Evolutionary conservation across 2,329 filamentous ascomycete genomes (phyloP).

Genomic region (Fusarium brachygibbosum): DNA sequence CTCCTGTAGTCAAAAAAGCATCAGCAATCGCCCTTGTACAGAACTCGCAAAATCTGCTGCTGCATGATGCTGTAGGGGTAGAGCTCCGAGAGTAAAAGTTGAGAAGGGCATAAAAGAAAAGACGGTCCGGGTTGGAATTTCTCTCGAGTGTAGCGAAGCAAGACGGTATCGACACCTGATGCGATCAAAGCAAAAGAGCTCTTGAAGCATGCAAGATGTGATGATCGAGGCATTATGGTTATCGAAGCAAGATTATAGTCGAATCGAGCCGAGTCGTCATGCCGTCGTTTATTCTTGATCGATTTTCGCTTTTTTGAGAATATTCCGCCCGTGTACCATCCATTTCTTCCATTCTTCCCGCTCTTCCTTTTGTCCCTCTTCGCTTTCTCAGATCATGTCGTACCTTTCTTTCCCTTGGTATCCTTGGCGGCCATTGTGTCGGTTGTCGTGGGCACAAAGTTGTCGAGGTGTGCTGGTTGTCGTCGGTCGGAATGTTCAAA

Average conservation of each 20-base stretch:
- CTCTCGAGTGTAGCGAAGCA: constrained; percentile 18
- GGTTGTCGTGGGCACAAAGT: constrained; percentile 46
- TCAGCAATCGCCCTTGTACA: constrained; percentile 79
- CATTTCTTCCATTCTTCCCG: constrained; percentile 5
- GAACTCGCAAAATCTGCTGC: constrained; percentile 84
- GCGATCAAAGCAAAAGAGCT: not conserved
- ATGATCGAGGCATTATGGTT: constrained; percentile 11
- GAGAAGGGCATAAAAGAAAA: constrained; percentile 15
- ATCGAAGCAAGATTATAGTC: constrained; percentile 15
- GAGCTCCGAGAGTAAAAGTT: constrained; percentile 26
- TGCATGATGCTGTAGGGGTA: constrained; percentile 68
- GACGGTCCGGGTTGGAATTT: constrained; percentile 21
- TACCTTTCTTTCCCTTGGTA: constrained; percentile 65
- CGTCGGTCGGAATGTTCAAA: constrained; percentile 43
- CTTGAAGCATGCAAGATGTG: constrained; percentile 1
- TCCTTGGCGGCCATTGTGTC: constrained; percentile 55
- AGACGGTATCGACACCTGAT: constrained; percentile 4
- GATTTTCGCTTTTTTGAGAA: constrained; percentile 25
- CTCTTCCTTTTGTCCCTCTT: constrained; percentile 24
- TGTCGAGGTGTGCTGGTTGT: constrained; percentile 48
- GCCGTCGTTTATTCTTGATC: constrained; percentile 21
- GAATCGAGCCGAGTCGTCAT: constrained; percentile 20
- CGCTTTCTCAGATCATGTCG: constrained; percentile 51
- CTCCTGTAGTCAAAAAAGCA: constrained; percentile 70
- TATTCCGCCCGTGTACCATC: constrained; percentile 6